A percentile compares a stretch with the other conserved stretches of the same genome.
Conservation (phyloP, 257 asterid genomes). For the Ilex asprella region DNA sequence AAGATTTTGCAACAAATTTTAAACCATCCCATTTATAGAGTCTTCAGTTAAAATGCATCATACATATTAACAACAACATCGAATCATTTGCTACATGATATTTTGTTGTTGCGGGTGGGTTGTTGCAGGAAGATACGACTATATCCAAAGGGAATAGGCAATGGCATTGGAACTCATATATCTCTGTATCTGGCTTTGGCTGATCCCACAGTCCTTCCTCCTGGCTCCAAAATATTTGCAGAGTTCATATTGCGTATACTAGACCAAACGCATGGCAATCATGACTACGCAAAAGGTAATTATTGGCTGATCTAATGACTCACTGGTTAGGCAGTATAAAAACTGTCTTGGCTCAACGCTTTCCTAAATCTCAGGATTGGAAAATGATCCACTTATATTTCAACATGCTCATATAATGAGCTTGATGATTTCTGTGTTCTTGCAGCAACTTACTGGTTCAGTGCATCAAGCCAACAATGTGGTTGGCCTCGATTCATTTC, state of each 20-base stretch:
- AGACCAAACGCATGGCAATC: conserved; percentile 32
- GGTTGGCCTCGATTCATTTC: conserved; percentile 60
- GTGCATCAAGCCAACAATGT: conserved; percentile 24
- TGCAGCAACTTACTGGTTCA: conserved; percentile 70
- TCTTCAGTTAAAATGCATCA: no score
- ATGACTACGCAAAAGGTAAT: conserved; percentile 46
- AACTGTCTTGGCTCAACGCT: no score
- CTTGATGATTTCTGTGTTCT: neutral
- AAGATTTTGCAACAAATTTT: no score
- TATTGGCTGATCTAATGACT: neutral
- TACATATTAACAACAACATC: no score
- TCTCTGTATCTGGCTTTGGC: conserved; percentile 57
- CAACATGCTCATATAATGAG: neutral
- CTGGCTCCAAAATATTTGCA: conserved; percentile 34
- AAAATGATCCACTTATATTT: neutral
- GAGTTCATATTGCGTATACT: conserved; percentile 49
- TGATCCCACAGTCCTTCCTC: conserved; percentile 39
- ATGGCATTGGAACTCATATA: conserved; percentile 36
- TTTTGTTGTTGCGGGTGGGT: neutral
- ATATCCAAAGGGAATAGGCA: conserved; percentile 52
- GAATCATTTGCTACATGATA: neutral
- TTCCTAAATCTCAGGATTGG: no score
- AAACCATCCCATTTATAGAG: no score
- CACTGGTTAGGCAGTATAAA: no score
- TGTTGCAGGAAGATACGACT: conserved; percentile 55